Evolutionary conservation across 2,329 filamentous ascomycete species (phyloP), one percentile per base, ranked within the genome.

Genomic region (Ceratocystis destructans): DNA sequence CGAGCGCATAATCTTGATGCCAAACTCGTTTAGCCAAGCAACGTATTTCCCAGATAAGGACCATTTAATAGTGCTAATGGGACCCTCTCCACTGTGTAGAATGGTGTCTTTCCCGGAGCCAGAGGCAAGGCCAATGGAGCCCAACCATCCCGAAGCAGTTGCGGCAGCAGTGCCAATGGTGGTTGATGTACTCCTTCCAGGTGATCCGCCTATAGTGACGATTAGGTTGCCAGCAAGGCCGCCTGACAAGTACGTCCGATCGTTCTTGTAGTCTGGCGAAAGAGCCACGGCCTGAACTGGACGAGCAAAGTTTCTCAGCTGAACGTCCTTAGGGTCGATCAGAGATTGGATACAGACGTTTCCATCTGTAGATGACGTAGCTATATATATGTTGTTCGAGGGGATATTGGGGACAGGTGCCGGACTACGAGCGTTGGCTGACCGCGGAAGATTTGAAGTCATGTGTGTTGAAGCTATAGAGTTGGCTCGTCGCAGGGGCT

Each of bases 1-100:
- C 3, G 90, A 90, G 46, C 94, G 85, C 92, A 97, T 97, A 68
- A 99, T 94, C 74, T 96, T 96, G 73, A 97, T 95, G 3, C 94
- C 94, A 72, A 95, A 88, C 75, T 99, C 94, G 72, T 97, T 99
- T 50, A 96, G 82, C 94, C 94, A 99, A 0, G 87, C 89, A 0
- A 96, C 88, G 72, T 92, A 97, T 76, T 88, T 94, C 0, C 94
- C 93, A 0, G 90, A 93, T 50, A 93, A 74, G 0, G 93, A 97
- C 91, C 93, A 99, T 74, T 95, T 93, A 72, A 99, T 94, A 2
- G 87, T 88, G 73, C 85, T 93, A 69, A 99, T 94, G 1, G 86
- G 84, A 2, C 94, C 94, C 77, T 99, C 95, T 1, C 94, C 94
- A 6, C 89, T 90, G 73, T 99, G 94, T 61, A 97, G 76, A 2